These are phyloP conservation scores for Pseudogymnoascus sp. DNA, from an alignment of 2,329 filamentous ascomycete genomes.

Conservation along the genomic window DNA sequence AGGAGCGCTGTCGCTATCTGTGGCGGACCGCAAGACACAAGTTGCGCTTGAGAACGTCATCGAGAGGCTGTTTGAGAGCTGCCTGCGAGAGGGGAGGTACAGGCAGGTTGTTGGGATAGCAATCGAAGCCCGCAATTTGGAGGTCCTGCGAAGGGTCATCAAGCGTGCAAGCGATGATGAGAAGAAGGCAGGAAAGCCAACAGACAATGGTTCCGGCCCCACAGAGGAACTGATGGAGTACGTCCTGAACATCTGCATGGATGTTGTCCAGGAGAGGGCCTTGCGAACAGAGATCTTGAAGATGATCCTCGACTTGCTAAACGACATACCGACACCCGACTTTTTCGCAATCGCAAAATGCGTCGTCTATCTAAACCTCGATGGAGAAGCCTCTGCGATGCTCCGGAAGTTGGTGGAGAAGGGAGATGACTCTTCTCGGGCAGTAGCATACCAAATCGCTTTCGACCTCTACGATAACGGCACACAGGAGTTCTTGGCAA, in stretches of 20 bases:
- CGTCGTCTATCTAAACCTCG: constrained; percentile 89
- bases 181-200: constrained; percentile 56
- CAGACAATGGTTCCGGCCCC: constrained; percentile 48
- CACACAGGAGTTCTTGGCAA: constrained; percentile 90
- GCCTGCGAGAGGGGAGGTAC: constrained; percentile 78
- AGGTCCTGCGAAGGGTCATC: constrained; percentile 80
- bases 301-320: constrained; percentile 90
- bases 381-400: constrained; percentile 83
- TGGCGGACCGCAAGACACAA: constrained; percentile 63
- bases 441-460: constrained; percentile 92
- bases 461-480: constrained; percentile 99
- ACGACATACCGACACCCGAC: constrained; percentile 84
- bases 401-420: constrained; percentile 72
- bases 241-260: constrained; percentile 92
- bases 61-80: constrained; percentile 84
- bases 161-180: constrained; percentile 82
- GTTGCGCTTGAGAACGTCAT: constrained; percentile 76
- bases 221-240: constrained; percentile 97
- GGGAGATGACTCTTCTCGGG: constrained; percentile 69
- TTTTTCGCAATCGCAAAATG: constrained; percentile 98
- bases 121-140: constrained; percentile 86
- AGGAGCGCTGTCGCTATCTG: constrained; percentile 26
- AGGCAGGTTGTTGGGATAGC: constrained; percentile 95
- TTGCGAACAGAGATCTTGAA: constrained; percentile 79
- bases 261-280: constrained; percentile 87